Evolutionary conservation across 192 early-diverging fungal species (phyloP), one percentile per base, ranked within the genome.

Genomic region (Phycomyces nitens): DNA sequence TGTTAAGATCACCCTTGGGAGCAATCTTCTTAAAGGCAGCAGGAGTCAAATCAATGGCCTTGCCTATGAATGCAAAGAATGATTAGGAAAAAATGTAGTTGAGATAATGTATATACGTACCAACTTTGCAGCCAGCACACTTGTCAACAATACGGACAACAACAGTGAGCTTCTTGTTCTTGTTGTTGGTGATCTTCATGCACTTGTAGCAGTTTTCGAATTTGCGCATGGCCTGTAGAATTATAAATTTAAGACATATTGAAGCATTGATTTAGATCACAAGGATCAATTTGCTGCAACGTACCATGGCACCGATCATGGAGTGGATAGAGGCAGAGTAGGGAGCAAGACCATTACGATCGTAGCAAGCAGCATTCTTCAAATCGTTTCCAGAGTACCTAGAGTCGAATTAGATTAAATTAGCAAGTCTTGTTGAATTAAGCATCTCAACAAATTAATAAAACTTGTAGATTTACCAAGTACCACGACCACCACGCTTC

Each of bases 351-450:
- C 72, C 72, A 52, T 68, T 65, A 34, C 64, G 58, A 52, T 62
- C 76, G 29, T 77, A 77, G 38, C 76, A 77, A 29, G 72, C 76
- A 53, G 76, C 68, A 52, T 77, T 77, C 38, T 69, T 71, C 39
- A 77, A 62, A 52, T 71, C 72, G 20, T 56, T 34, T 14, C 72
- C 76, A 56, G 50, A 23, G 27, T 77, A 77, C 72, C 72, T 73
- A 20, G 23, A 40, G n/a, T n/a, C n/a, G n/a, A n/a, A n/a, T n/a
- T n/a, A n/a, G n/a, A n/a, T n/a, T n/a, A n/a, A n/a, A n/a, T n/a
- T n/a, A n/a, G n/a, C n/a, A n/a, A n/a, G n/a, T n/a, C n/a, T n/a
- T n/a, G n/a, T n/a, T n/a, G n/a, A n/a, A n/a, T n/a, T n/a, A n/a
- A n/a, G n/a, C n/a, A n/a, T n/a, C n/a, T n/a, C n/a, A n/a, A n/a